Evolutionary conservation across 352 stramenopile species (phyloP).

Genomic region (Globisporangium megalacanthum): DNA sequence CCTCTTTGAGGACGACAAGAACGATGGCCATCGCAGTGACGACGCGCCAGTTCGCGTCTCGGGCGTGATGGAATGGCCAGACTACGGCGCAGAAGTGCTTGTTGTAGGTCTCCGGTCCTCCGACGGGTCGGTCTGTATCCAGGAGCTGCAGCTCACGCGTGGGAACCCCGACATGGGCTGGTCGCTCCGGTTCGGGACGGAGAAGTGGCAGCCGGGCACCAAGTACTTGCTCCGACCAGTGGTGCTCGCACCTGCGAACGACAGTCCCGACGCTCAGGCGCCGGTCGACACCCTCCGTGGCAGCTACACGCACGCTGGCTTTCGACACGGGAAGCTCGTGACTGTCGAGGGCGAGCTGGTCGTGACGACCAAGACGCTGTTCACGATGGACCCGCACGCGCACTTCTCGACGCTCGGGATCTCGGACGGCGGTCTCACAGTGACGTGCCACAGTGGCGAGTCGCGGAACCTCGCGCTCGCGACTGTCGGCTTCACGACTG

Average conservation of each 20-base stretch:
- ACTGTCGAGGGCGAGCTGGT: constrained; percentile 60
- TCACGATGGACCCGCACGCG: constrained; percentile 77
- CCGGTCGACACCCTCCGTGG: constrained; percentile 37
- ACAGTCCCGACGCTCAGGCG: neutral
- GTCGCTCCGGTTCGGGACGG: constrained; percentile 77
- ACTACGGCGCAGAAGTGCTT: constrained; percentile 70
- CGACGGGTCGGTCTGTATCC: constrained; percentile 57
- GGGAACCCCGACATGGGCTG: constrained; percentile 86
- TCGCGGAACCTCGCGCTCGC: constrained; percentile 80
- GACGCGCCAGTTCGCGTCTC: constrained; percentile 29
- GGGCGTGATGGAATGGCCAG: constrained; percentile 77
- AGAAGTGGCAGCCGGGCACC: constrained; percentile 85
- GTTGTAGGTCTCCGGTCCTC: constrained; percentile 54
- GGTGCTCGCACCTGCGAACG: neutral
- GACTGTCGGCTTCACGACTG: constrained; percentile 83
- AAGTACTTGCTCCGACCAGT: constrained; percentile 61
- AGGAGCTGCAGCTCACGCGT: constrained; percentile 78
- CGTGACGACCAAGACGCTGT: constrained; percentile 70
- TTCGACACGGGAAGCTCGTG: constrained; percentile 54
- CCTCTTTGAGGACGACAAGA: constrained; percentile 30
- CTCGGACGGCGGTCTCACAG: constrained; percentile 66
- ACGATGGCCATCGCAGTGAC: neutral
- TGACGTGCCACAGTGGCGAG: constrained; percentile 82
- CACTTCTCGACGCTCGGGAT: constrained; percentile 80
- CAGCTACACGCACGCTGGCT: constrained; percentile 48